Conservation (phyloP, 2,329 filamentous ascomycete species). For the Chrysoporthe cubensis region DNA sequence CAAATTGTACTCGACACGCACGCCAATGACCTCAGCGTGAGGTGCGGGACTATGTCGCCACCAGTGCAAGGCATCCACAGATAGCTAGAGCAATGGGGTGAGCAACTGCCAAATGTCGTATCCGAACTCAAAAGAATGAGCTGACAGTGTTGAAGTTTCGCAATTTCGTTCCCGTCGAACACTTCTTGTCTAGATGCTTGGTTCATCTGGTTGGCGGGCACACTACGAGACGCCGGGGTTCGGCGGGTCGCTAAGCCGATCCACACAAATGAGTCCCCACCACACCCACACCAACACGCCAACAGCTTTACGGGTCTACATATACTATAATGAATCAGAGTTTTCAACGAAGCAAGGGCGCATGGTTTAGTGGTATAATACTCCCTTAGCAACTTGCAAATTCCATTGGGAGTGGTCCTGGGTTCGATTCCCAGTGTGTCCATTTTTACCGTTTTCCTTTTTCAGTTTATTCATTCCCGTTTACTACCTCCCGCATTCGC, state of each 20-base stretch:
- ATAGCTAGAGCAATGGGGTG: too few relatives aligned
- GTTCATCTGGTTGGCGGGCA: too few relatives aligned
- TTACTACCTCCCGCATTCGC: background rate
- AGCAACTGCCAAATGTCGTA: too few relatives aligned
- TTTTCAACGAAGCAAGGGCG: conserved; percentile 3
- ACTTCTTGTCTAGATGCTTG: too few relatives aligned
- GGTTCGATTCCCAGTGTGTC: conserved; percentile 14
- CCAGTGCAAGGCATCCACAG: too few relatives aligned
- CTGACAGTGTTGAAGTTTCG: too few relatives aligned
- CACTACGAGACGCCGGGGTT: background rate
- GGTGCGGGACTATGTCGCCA: too few relatives aligned
- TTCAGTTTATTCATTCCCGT: background rate
- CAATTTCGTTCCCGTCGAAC: too few relatives aligned
- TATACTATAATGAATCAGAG: background rate
- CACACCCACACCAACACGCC: background rate
- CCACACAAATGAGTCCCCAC: background rate
- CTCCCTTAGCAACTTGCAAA: conserved; percentile 1
- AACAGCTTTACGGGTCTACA: background rate
- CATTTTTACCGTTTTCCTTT: background rate
- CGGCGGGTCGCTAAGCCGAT: background rate
- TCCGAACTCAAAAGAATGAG: too few relatives aligned
- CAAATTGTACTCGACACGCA: too few relatives aligned
- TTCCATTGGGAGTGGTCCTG: conserved; percentile 7
- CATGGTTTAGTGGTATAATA: conserved; percentile 18
- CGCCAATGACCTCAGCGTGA: too few relatives aligned